Base-by-base conservation (phyloP, 2,329 filamentous ascomycete genomes). In the Paecilomyces sp. region DNA sequence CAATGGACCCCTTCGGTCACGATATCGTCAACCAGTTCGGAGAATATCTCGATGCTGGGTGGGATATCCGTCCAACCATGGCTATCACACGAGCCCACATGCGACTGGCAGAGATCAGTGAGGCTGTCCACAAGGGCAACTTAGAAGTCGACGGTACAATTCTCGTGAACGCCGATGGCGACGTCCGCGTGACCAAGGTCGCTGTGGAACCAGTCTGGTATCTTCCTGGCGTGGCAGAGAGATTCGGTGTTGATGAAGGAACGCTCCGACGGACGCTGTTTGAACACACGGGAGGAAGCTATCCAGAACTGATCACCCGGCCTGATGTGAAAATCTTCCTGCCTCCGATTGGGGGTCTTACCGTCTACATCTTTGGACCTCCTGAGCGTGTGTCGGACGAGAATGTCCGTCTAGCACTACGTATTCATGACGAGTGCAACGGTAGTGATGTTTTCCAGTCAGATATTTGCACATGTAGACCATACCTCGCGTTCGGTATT, bases 371-470 rank as follows among this genome's bases (percentile, higher is more conserved):
- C 76, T 99, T 99, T 72, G 94, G 94, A 53, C 92, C 97, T 67
- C 92, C 92, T 22, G 90, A 90, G 58, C 96, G 94, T 72, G 94
- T 97, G 85, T 90, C 91, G 4, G 90, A 97, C 71, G 88, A 91
- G 54, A 90, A 88, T 58, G 88, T 87, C 59, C 86, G 85, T 62
- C 81, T 97, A 51, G 91, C 94, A 13, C 81, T 97, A 61, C 87
- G 94, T 66, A 88, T 97, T 54, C 94, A 90, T 73, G 88, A 90
- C 69, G 87, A 90, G 80, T 97, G 94, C 77, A 97, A 97, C 71
- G 94, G 94, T 60, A 95, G 90, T 73, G 94, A 99, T 76, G 94
- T 97, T 52, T 99, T 97, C 74, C 92, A 93, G 61, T 96, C 92
- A 22, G 94, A 99, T 73, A 99, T 97, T 70, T 97, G 94, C 79